Evolutionary conservation across 2,329 filamentous ascomycete genomes (phyloP).

Genomic region (Cladosporium sp.): DNA sequence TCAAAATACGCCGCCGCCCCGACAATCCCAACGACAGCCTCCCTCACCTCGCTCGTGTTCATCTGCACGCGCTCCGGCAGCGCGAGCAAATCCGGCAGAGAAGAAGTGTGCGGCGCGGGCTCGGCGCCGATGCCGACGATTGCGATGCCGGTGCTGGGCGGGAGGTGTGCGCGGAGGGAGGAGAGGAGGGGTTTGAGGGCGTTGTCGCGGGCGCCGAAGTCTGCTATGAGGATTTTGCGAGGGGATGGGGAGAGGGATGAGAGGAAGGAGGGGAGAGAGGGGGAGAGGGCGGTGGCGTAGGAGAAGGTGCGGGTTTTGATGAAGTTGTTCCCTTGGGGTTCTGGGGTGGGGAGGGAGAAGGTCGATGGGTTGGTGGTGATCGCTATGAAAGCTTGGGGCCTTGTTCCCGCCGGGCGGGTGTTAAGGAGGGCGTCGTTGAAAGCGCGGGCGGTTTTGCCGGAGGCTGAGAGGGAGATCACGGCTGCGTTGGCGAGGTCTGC

Average conservation of each 20-base stretch:
- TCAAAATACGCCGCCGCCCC: slow-evolving; percentile 22
- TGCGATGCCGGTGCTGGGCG: background rate
- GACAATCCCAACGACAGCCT: slow-evolving; percentile 11
- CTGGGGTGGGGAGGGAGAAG: background rate
- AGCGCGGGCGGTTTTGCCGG: slow-evolving; percentile 24
- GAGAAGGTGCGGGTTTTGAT: background rate
- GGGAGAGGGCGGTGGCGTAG: slow-evolving; percentile 11
- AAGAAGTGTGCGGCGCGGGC: slow-evolving; percentile 2
- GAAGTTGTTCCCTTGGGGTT: background rate
- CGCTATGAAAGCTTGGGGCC: slow-evolving; percentile 21
- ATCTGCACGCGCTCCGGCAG: slow-evolving; percentile 24
- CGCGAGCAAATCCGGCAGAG: background rate
- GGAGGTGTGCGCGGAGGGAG: background rate
- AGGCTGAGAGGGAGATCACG: slow-evolving; percentile 22
- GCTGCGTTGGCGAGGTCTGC: slow-evolving; percentile 21
- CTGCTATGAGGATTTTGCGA: slow-evolving; percentile 21
- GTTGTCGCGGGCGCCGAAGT: slow-evolving; percentile 23
- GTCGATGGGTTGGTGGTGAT: slow-evolving; percentile 18
- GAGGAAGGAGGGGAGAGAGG: slow-evolving; percentile 9
- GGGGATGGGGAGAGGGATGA: background rate
- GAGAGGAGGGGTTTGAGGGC: slow-evolving; percentile 15
- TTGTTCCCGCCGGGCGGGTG: background rate
- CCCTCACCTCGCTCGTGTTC: slow-evolving; percentile 24
- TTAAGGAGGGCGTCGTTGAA: slow-evolving; percentile 23
- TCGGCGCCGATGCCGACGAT: slow-evolving; percentile 23